Base-by-base conservation (phyloP, 371 early-diverging fungal species). In the Neoconidiobolus thromboides region DNA sequence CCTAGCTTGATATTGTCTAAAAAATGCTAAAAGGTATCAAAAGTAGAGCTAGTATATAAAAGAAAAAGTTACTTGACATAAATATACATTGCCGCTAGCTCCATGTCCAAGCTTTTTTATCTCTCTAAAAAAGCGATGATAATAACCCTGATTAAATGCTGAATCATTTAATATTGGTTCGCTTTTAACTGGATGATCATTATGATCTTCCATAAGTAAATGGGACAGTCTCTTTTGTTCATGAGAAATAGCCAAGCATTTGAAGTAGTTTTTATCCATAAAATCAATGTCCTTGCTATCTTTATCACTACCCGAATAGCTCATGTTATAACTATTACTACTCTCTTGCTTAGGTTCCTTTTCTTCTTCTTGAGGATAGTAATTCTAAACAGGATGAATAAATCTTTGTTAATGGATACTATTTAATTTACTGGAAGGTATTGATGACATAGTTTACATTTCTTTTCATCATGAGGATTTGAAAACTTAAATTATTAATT, bases 81-180 rank as follows among this genome's bases (percentile, higher is more conserved):
- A 71, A 68, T 82, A 93, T 5, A 96, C 96, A 4, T 85, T 82
- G 38, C 96, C 96, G 14, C 96, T 74, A 61, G 79, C 79, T 0
- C 97, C 97, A 56, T 87, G 76, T 7, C 97, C 97, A 0, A 96
- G 72, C 64, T 87, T 86, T 50, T 74, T 76, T 58, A 77, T 72
- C 64, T 96, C 93, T 1, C 82, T 75, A 67, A 96, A 96, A 67
- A 96, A 96, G 3, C 87, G 80, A n/a, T 80, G 76, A 65, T 96
- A 96, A 65, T 96, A 96, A 0, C 96, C 96, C 63, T 88, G 83
- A 62, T 89, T 89, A 58, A 88, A 83, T 2, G 82, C 78, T 58
- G 75, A 72, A 15, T 57, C 57, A 7, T 15, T 38, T 37, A 57
- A 43, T 3, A 57, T 46, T 2, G 58, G 12, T 26, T 61, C 53